Evolutionary conservation across 2,329 filamentous ascomycete genomes (phyloP).

Genomic region (Aureobasidium vineae): DNA sequence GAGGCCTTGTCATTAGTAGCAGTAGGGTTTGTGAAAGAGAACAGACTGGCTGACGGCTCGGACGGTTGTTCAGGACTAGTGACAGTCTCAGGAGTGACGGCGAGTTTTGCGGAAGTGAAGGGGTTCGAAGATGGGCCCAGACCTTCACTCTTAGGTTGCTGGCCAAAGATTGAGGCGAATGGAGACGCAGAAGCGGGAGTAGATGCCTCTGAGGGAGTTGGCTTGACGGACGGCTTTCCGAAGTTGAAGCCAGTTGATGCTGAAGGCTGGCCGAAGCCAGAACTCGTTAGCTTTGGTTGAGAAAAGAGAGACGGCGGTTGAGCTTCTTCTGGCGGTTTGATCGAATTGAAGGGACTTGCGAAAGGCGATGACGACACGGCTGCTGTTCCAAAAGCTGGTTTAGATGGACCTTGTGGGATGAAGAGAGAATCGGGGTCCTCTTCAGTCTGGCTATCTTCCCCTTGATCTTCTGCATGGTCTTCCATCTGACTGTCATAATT

Average conservation of each 20-base stretch:
- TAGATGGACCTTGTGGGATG: constrained; percentile 37
- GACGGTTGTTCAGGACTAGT: not conserved
- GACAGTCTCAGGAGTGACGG: not conserved
- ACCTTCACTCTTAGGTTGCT: constrained; percentile 26
- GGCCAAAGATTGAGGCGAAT: constrained; percentile 24
- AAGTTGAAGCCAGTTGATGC: constrained; percentile 23
- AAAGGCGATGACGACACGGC: constrained; percentile 7
- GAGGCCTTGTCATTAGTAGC: not conserved
- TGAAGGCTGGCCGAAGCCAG: constrained; percentile 25
- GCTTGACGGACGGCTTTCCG: constrained; percentile 21
- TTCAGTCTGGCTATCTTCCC: constrained; percentile 43
- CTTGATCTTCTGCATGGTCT: constrained; percentile 40
- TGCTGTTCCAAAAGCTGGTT: not conserved
- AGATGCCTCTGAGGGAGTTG: not conserved
- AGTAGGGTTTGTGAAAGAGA: not conserved
- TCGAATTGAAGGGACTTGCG: not conserved
- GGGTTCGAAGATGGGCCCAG: constrained; percentile 14
- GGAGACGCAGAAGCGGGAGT: not conserved
- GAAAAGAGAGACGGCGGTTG: not conserved
- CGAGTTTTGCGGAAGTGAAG: not conserved
- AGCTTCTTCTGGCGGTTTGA: not conserved
- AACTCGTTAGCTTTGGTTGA: constrained; percentile 9
- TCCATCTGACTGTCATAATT: constrained; percentile 37
- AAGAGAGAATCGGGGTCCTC: constrained; percentile 43
- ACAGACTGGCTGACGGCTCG: not conserved